Conservation (phyloP, 441 rosid genomes). For the Eruca vesicaria region DNA sequence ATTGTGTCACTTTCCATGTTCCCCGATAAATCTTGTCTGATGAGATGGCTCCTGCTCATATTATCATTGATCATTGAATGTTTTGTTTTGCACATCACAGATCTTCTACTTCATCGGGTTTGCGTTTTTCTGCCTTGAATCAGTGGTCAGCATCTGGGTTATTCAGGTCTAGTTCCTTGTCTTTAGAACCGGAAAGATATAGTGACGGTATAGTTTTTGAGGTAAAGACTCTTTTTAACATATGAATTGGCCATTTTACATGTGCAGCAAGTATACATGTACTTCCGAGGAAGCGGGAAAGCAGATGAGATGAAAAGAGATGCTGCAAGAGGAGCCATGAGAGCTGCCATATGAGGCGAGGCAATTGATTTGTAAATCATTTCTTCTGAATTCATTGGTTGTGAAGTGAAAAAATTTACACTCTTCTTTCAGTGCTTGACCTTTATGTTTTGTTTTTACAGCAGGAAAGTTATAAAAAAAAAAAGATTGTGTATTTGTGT, state of each 20-base stretch:
- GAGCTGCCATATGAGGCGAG: conserved; percentile 57
- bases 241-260: background rate
- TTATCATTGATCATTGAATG: background rate
- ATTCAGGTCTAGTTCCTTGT: conserved; percentile 52
- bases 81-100: conserved; percentile 37
- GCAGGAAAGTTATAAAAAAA: background rate
- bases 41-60: background rate
- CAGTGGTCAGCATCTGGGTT: conserved; percentile 79
- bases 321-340: conserved; percentile 67
- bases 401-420: conserved; percentile 5
- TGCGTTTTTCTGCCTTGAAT: conserved; percentile 77
- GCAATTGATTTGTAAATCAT: background rate
- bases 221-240: conserved; percentile 3
- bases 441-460: background rate
- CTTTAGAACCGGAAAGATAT: background rate
- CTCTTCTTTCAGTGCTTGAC: background rate
- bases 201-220: background rate
- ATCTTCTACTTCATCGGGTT: conserved; percentile 88
- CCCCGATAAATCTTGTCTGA: background rate
- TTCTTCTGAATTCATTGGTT: conserved; percentile 9
- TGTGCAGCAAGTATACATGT: conserved; percentile 81
- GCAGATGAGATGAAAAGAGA: conserved; percentile 62
- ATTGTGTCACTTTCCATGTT: background rate
- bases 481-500: conserved; percentile 9
- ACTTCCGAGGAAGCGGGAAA: conserved; percentile 84